Conservation (phyloP, 768 basidiomycete species). For the Boletales sp. region DNA sequence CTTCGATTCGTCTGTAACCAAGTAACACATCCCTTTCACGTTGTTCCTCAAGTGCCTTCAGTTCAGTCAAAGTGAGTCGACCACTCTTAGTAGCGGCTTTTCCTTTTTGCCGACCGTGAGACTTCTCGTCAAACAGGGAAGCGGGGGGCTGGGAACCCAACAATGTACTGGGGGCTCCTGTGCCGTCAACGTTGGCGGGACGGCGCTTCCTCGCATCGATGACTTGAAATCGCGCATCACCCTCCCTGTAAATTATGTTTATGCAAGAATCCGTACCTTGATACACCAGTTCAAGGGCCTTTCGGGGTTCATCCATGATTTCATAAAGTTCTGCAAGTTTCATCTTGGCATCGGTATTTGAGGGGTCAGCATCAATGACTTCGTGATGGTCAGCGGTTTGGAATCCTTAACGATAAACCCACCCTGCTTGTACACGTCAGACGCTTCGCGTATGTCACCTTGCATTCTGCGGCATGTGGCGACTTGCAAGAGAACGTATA, state of each 20-base stretch:
- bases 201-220: slow-evolving; percentile 60
- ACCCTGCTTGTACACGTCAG: slow-evolving; percentile 84
- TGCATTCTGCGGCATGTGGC: slow-evolving; percentile 78
- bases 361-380: slow-evolving; percentile 76
- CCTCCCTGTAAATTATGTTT: slow-evolving; percentile 58
- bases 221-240: slow-evolving; percentile 37
- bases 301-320: slow-evolving; percentile 76
- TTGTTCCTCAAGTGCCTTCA: slow-evolving; percentile 59
- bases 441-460: slow-evolving; percentile 71
- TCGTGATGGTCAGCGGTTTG: background rate
- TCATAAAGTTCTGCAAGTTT: slow-evolving; percentile 90
- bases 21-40: slow-evolving; percentile 62
- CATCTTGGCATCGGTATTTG: slow-evolving; percentile 82
- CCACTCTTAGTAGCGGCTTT: slow-evolving; percentile 25
- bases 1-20: slow-evolving; percentile 57
- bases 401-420: slow-evolving; percentile 12
- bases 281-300: slow-evolving; percentile 72
- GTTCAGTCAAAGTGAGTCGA: slow-evolving; percentile 54
- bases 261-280: slow-evolving; percentile 51
- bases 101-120: slow-evolving; percentile 35
- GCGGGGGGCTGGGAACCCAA: slow-evolving; percentile 28
- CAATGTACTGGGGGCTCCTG: slow-evolving; percentile 9
- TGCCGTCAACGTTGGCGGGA: slow-evolving; percentile 27
- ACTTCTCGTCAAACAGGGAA: slow-evolving; percentile 65
- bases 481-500: slow-evolving; percentile 71